Percentiles rank a stretch among this genome's conserved stretches.
phyloP scores from a whole-genome alignment of 805 yeast genomes.

The Tetrapisispora iriomotensis region DNA sequence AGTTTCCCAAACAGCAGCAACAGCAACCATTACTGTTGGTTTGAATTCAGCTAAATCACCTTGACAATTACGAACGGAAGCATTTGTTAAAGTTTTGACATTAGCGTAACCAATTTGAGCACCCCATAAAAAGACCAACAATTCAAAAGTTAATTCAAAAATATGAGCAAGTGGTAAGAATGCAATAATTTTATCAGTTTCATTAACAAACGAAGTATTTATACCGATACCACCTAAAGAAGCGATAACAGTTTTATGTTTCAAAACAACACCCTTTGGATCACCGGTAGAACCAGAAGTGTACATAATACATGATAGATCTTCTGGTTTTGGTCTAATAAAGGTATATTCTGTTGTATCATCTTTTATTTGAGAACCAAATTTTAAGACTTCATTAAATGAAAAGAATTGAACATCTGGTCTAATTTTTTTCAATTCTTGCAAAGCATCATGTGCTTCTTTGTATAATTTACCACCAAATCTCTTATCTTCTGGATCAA shows the following conservation, averaged over 20 bases:
- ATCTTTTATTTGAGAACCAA: conserved; percentile 39
- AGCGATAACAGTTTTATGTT: conserved; percentile 59
- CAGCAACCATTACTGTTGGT: conserved; percentile 96
- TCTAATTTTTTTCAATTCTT: conserved; percentile 49
- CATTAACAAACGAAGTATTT: conserved; percentile 46
- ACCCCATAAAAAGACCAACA: conserved; percentile 79
- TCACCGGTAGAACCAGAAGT: conserved; percentile 70
- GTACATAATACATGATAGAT: conserved; percentile 55
- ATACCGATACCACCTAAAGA: conserved; percentile 77
- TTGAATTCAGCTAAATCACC: conserved; percentile 82
- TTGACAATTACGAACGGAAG: conserved; percentile 70
- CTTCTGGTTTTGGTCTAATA: conserved; percentile 39
- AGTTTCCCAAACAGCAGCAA: conserved; percentile 96
- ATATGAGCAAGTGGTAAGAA: conserved; percentile 95
- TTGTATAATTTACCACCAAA: conserved; percentile 49
- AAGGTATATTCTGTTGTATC: conserved; percentile 33
- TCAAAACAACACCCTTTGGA: conserved; percentile 67
- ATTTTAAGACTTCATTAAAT: conserved; percentile 50
- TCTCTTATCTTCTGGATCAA: conserved; percentile 53
- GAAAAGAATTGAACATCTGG: conserved; percentile 68
- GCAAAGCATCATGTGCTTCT: conserved; percentile 46
- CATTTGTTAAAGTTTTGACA: conserved; percentile 82
- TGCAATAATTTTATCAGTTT: conserved; percentile 65
- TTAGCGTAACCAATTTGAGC: conserved; percentile 78
- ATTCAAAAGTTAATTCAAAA: conserved; percentile 84